Percentiles rank a stretch among this genome's conserved stretches.
Evolutionary conservation across 371 early-diverging fungal species (phyloP).

Genomic region (Rhizopus microsporus): DNA sequence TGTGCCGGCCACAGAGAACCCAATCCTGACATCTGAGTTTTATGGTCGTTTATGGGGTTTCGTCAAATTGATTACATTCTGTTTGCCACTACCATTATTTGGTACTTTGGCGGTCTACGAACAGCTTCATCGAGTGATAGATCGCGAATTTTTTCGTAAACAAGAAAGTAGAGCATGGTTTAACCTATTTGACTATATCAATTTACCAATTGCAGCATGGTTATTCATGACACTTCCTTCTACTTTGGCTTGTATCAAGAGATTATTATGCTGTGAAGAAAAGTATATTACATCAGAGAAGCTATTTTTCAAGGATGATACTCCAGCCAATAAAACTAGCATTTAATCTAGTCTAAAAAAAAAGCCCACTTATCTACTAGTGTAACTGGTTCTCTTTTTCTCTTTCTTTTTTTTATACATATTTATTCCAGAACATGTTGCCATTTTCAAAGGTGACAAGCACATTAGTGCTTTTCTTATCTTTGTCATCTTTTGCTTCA

Average conservation of each 20-base stretch:
- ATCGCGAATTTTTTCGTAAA: slow-evolving; percentile 47
- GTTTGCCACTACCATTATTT: slow-evolving; percentile 56
- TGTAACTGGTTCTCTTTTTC: neutral
- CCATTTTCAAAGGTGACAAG: slow-evolving; percentile 5
- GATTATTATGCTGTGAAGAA: slow-evolving; percentile 42
- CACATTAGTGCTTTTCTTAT: neutral
- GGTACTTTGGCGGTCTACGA: slow-evolving; percentile 54
- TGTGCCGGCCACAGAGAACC: slow-evolving; percentile 42
- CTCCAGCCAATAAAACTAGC: too few relatives aligned
- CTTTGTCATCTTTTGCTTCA: slow-evolving; percentile 3
- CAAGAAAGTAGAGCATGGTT: slow-evolving; percentile 49
- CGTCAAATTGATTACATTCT: slow-evolving; percentile 50
- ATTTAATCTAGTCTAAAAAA: too few relatives aligned
- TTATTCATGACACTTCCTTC: slow-evolving; percentile 58
- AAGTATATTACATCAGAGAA: slow-evolving; percentile 55
- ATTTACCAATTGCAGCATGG: slow-evolving; percentile 56
- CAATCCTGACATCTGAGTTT: slow-evolving; percentile 48
- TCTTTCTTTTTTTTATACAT: neutral
- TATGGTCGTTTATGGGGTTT: slow-evolving; percentile 50
- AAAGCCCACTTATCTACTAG: too few relatives aligned
- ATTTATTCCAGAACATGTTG: neutral
- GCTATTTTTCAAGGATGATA: slow-evolving; percentile 31
- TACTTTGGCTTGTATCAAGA: slow-evolving; percentile 53
- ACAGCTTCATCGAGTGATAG: slow-evolving; percentile 47
- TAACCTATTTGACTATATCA: slow-evolving; percentile 48